phyloP scores from a whole-genome alignment of 768 basidiomycete genomes.

The Amanita pallidorosea region DNA sequence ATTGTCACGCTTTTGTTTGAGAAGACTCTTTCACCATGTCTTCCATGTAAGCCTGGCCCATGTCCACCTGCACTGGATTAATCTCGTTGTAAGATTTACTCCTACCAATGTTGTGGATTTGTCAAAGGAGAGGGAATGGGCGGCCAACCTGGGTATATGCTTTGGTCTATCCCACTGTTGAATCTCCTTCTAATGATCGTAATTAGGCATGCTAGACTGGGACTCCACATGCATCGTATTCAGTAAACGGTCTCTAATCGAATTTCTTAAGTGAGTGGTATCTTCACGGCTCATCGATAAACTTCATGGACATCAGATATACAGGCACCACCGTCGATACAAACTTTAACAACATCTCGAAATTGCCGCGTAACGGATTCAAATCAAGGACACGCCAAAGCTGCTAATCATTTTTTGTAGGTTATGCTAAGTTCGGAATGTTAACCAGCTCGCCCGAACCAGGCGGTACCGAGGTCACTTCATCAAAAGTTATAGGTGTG shows the following conservation, averaged over 20 bases:
- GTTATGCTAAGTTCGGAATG: constrained; percentile 65
- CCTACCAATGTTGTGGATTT: constrained; percentile 44
- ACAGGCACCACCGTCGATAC: constrained; percentile 69
- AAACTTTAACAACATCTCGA: constrained; percentile 62
- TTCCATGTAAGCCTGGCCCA: constrained; percentile 24
- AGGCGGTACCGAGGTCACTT: constrained; percentile 6
- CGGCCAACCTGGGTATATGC: constrained; percentile 49
- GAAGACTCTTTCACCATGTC: constrained; percentile 20
- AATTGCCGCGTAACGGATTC: constrained; percentile 52
- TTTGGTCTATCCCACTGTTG: neutral
- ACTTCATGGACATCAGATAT: constrained; percentile 33
- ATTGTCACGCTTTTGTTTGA: neutral
- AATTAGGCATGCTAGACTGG: constrained; percentile 71
- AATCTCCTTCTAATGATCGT: neutral
- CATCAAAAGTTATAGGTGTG: neutral
- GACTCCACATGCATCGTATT: constrained; percentile 68
- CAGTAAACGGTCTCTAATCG: constrained; percentile 65
- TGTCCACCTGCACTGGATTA: neutral
- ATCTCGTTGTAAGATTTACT: constrained; percentile 35
- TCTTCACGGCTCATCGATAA: neutral
- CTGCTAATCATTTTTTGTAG: constrained; percentile 21
- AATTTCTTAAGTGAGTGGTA: constrained; percentile 59
- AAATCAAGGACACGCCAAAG: neutral
- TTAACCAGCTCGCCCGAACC: constrained; percentile 16
- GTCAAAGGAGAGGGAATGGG: constrained; percentile 67